Base-by-base conservation (phyloP, 768 basidiomycete genomes). In the Boletus tylopilopsis region DNA sequence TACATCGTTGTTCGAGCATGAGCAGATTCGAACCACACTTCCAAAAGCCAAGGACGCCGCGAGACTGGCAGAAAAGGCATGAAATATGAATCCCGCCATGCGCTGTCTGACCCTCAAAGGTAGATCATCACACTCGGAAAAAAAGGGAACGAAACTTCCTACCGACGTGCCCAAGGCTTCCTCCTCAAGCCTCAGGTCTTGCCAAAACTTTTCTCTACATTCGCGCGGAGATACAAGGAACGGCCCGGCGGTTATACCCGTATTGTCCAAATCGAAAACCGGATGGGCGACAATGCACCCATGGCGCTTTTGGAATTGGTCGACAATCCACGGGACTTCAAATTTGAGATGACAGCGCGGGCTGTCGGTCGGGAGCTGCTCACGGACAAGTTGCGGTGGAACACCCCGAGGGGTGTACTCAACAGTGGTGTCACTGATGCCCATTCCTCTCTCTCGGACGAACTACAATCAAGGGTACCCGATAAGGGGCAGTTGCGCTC, bases 181-280 rank as follows among this genome's bases (percentile, higher is more conserved):
- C 74, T 97, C 23, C 79, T 95, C 55, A 81, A 84, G 56, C 80
- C 81, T 24, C 68, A 69, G 30, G 73, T 89, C 33, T 68, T 94
- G 22, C 81, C 86, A n/a, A 94, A 91, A 64, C 73, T 99, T 18
- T 95, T 96, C 66, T 76, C 75, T 10, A 79, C 82, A 2, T 84
- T 95, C 47, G 82, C 92, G 0, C 63, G 79, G 54, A 87, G 96
- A 39, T 99, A 97, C 68, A 76, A 81, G 0, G 58, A 75, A 15
- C 81, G 96, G 4, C 85, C 85, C 3, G 96, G 96, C 1, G 96
- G 96, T 9, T 99, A 97, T 73, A 98, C 95, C 6, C 85, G 96
- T 21, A 85, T 98, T 53, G 85, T 92, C 67, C 91, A 86, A 66
- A 90, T 84, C 55, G 95, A 94, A n/a, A 81, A 87, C 65, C 82